Conservation (phyloP, 202 grass and related monocot genomes). For the Eragrostis tef region DNA sequence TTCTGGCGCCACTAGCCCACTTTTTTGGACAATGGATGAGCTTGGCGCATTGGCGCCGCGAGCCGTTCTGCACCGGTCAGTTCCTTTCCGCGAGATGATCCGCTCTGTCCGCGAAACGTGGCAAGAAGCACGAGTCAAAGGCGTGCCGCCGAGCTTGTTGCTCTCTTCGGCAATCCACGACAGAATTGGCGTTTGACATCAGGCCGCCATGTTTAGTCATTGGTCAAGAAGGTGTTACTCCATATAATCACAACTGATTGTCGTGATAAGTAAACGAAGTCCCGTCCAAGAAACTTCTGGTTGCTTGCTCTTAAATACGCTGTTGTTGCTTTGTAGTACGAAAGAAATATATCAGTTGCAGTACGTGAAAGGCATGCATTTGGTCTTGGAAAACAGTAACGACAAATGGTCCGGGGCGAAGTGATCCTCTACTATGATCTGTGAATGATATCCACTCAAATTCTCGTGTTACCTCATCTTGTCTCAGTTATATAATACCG, state of each 20-base stretch:
- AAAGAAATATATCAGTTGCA: no score
- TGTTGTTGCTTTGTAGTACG: neutral
- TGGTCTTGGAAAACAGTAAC: neutral
- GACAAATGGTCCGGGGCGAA: neutral
- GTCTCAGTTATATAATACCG: neutral
- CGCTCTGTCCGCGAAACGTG: conserved; percentile 35
- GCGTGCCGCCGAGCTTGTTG: neutral
- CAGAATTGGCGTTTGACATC: conserved; percentile 11
- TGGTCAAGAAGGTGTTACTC: conserved; percentile 27
- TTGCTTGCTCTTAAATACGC: conserved; percentile 20
- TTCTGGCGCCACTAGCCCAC: neutral
- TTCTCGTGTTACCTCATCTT: no score
- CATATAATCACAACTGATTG: neutral
- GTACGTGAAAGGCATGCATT: neutral
- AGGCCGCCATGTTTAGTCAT: conserved; percentile 16
- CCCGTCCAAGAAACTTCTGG: neutral
- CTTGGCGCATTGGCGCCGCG: neutral
- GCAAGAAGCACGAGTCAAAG: conserved; percentile 38
- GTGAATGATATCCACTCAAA: neutral
- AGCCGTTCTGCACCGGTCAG: neutral
- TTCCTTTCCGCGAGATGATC: neutral
- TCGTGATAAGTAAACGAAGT: conserved; percentile 3
- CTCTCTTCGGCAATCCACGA: conserved; percentile 17
- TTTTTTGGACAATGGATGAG: conserved; percentile 12
- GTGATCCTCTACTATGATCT: neutral